Base-by-base conservation (phyloP, 768 basidiomycete genomes). In the Chalciporus piperatus region DNA sequence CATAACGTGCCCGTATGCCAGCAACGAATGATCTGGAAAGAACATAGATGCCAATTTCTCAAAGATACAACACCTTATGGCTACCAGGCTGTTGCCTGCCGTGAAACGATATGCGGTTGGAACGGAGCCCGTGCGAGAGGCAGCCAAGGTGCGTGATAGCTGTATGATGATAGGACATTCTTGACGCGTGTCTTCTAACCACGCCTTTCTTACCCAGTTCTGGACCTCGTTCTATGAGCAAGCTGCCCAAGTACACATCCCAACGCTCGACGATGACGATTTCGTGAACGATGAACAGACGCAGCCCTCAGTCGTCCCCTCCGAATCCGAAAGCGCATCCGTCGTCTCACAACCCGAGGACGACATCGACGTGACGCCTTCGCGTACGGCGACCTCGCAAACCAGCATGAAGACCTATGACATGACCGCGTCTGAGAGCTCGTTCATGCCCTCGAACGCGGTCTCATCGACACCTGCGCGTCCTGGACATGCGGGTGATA, bases 211-310 rank as follows among this genome's bases (percentile, higher is more conserved):
- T n/a, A 4, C 22, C 0, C 60, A 96, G 95, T 98, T 98, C 67
- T 98, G 96, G 95, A 87, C 86, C 4, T 87, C 90, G 0, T 98
- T 99, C 76, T 98, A 94, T 64, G 94, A 98, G 63, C 83, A 89
- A 52, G 92, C 94, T 9, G 95, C 96, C 4, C 86, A 92, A 59
- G 87, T 93, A 25, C 83, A 85, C 37, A 87, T 94, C 40, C 85
- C 87, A 4, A 83, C 82, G 1, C 83, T 77, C 30, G 90, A 84
- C 13, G 85, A 90, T 50, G 77, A 82, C 52, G 81, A 79, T n/a
- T 78, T 74, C 7, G 72, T 75, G 38, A 75, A 80, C 42, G 84
- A 82, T 38, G 71, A 75, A 17, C 70, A 74, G 6, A 76, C 77
- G 1, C 70, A 77, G 50, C 56, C 67, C 16, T 42, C 68, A 6